Evolutionary conservation across 768 basidiomycete species (phyloP), one percentile per base, ranked within the genome.

Genomic region (Scleroderma bovista): DNA sequence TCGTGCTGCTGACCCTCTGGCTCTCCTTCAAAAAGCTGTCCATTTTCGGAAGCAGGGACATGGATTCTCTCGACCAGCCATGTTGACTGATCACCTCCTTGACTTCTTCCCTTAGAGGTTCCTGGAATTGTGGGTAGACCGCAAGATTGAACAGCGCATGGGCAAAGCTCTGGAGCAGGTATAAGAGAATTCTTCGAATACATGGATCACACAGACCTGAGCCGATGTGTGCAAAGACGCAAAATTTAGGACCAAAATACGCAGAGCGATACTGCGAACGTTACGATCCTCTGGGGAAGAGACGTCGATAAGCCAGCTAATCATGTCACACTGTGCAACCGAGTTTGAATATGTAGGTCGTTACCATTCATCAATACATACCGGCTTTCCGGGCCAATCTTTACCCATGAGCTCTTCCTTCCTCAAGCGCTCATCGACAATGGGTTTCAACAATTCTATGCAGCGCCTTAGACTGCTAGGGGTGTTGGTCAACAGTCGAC

Each of bases 11-110:
- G 12, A 66, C 24, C 26, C 74, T 65, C 52, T 69, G 66, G 3
- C 69, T 67, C 52, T 75, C 75, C 45, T 68, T 70, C 46, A 77
- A 45, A 55, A 77, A 75, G 45, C 73, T 76, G 47, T 75, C 74
- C 48, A 73, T 56, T 56, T 69, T 68, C 51, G 64, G 60, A 56
- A 72, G 51, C 51, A 60, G 66, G 8, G 51, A 58, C 58, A 74
- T 62, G 12, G 62, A 61, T 23, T 54, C 51, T 52, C 67, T 70
- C 3, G 58, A 59, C 63, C 67, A 73, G 29, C 60, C 70, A n/a
- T 69, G 54, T 31, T 56, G 53, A 12, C 52, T 46, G 22, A 71
- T 52, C 8, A 69, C 62, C 10, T 49, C 54, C 48, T 64, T 69
- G 20, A 65, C 62, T 53, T 78, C 76, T 31, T 72, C 61, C 15